Evolutionary conservation across 78 protist genomes (phyloP).

Genomic region (Trichosphaerium sp.): DNA sequence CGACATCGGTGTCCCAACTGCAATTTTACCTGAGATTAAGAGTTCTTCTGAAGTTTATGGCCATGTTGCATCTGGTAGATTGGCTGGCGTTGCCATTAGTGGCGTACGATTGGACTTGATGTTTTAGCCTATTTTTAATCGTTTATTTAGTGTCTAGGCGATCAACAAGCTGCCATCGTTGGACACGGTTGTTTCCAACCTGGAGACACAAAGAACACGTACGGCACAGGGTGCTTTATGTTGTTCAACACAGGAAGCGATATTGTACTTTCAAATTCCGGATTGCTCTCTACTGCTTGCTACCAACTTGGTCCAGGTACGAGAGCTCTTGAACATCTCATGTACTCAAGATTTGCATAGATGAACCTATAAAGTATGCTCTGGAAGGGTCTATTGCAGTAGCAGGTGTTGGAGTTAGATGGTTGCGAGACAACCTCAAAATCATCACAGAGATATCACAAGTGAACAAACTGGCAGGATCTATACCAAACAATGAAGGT

Average conservation of each 20-base stretch:
- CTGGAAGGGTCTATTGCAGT: constrained; percentile 73
- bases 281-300: constrained; percentile 90
- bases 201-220: constrained; percentile 84
- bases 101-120: background rate
- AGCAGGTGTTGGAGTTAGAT: constrained; percentile 75
- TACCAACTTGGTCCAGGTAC: constrained; percentile 58
- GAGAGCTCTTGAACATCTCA: constrained; percentile 8
- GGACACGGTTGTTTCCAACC: constrained; percentile 82
- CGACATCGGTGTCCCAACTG: constrained; percentile 28
- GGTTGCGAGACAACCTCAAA: constrained; percentile 65
- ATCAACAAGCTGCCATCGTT: constrained; percentile 95
- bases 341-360: constrained; percentile 7
- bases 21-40: constrained; percentile 32
- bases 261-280: constrained; percentile 62
- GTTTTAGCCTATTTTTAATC: background rate
- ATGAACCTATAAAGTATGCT: too few relatives aligned
- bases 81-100: constrained; percentile 25
- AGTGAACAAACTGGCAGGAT: constrained; percentile 39
- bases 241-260: constrained; percentile 74
- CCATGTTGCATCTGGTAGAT: background rate
- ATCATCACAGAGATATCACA: constrained; percentile 22
- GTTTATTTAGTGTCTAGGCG: constrained; percentile 59
- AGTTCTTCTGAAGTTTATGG: constrained; percentile 57
- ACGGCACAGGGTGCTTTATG: constrained; percentile 95
- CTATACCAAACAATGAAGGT: constrained; percentile 60